These are phyloP conservation scores for Rubia peregrina DNA, from an alignment of 305 asterid species.

Conservation along the genomic window DNA sequence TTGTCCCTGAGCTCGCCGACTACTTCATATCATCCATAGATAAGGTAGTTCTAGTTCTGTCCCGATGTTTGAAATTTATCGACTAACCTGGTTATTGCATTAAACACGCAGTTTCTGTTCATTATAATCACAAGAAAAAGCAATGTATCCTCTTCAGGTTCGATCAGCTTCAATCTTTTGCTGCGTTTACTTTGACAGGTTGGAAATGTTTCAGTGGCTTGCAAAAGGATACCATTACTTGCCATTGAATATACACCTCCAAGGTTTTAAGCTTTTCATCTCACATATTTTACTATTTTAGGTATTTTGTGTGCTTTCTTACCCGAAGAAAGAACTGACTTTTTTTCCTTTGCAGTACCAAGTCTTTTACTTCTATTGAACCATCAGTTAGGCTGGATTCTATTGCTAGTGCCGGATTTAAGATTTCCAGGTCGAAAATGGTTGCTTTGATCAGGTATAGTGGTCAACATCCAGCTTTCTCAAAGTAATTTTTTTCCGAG, in stretches of 20 bases:
- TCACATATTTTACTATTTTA: constrained; percentile 7
- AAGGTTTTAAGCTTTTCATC: constrained; percentile 35
- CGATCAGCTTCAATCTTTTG: not conserved
- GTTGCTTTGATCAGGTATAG: constrained; percentile 62
- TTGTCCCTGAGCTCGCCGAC: constrained; percentile 88
- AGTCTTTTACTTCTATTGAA: constrained; percentile 61
- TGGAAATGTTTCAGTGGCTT: constrained; percentile 76
- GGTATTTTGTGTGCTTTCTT: not conserved
- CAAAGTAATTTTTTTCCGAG: not conserved
- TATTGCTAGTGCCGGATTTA: constrained; percentile 89
- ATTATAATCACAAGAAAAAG: not conserved
- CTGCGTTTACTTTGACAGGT: constrained; percentile 42
- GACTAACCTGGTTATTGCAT: not conserved
- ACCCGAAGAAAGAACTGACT: constrained; percentile 5
- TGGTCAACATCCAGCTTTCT: not conserved
- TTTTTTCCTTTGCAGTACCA: constrained; percentile 43
- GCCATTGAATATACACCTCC: constrained; percentile 94
- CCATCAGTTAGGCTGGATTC: constrained; percentile 86
- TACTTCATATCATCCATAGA: constrained; percentile 58
- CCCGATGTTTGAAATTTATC: not conserved
- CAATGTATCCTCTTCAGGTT: not conserved
- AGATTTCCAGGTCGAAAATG: constrained; percentile 92
- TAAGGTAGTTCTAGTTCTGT: constrained; percentile 42
- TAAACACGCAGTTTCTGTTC: not conserved
- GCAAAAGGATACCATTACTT: constrained; percentile 74